phyloP scores from a whole-genome alignment of 2,329 filamentous ascomycete species.

The Colletotrichum chrysophilum region DNA sequence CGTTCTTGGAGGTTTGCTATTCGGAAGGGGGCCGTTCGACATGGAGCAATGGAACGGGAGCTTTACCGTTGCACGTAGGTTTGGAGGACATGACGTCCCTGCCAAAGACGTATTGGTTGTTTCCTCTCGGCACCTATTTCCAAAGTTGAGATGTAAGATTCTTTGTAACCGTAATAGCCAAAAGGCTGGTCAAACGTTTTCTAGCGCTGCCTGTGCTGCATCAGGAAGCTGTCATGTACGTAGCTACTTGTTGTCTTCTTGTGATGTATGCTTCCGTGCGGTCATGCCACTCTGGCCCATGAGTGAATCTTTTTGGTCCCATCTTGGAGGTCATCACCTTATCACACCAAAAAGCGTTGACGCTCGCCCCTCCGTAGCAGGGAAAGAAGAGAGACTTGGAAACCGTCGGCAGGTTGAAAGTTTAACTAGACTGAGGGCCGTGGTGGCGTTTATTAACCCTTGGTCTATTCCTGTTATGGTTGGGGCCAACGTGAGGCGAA shows the following conservation, averaged over 20 bases:
- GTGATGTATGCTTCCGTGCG: not conserved
- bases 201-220: not conserved
- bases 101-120: not conserved
- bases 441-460: slow-evolving; percentile 9
- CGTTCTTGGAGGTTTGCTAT: not conserved
- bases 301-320: not conserved
- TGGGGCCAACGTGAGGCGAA: not conserved
- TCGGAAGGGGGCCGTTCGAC: not conserved
- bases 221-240: not conserved
- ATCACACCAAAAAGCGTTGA: not conserved
- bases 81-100: not conserved
- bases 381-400: not conserved
- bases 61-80: not conserved
- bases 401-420: not conserved
- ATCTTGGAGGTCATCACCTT: not conserved
- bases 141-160: not conserved
- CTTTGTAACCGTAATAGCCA: not conserved
- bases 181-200: not conserved
- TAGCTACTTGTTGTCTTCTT: not conserved
- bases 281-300: not conserved
- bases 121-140: not conserved
- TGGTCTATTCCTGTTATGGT: not conserved
- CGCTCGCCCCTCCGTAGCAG: not conserved
- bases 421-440: not conserved
- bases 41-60: not conserved